These are phyloP conservation scores for Alternaria hordeiaustralica DNA, from an alignment of 2,329 filamentous ascomycete genomes.

Conservation along the genomic window DNA sequence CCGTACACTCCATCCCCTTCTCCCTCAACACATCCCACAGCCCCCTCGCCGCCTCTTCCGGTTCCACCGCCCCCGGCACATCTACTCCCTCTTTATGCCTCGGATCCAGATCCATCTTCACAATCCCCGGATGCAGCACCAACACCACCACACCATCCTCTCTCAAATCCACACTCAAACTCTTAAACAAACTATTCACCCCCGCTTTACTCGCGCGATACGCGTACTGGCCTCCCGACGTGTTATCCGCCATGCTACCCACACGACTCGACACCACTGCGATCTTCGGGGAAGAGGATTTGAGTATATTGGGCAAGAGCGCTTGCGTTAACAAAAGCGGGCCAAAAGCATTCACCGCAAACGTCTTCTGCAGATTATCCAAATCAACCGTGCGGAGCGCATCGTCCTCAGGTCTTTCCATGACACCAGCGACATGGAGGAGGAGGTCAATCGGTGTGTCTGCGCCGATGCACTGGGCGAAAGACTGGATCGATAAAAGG, in stretches of 20 bases:
- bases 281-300: conserved; percentile 40
- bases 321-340: conserved; percentile 55
- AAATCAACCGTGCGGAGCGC: conserved; percentile 39
- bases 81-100: conserved; percentile 35
- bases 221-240: conserved; percentile 51
- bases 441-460: conserved; percentile 46
- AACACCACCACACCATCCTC: conserved; percentile 50
- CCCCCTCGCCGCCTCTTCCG: conserved; percentile 54
- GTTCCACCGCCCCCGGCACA: conserved; percentile 50
- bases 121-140: conserved; percentile 54
- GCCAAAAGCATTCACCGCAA: conserved; percentile 55
- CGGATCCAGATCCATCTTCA: conserved; percentile 39
- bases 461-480: conserved; percentile 19
- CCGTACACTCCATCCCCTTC: conserved; percentile 52
- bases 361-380: conserved; percentile 43
- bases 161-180: conserved; percentile 51
- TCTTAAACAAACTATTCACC: conserved; percentile 55
- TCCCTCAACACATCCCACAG: conserved; percentile 50
- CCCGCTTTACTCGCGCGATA: conserved; percentile 56
- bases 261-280: conserved; percentile 54
- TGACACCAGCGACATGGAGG: conserved; percentile 48
- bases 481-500: background rate
- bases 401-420: conserved; percentile 42
- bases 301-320: conserved; percentile 51
- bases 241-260: conserved; percentile 53